Evolutionary conservation across 306 rosid genomes (phyloP).

Genomic region (Fragaria nilgerrensis): DNA sequence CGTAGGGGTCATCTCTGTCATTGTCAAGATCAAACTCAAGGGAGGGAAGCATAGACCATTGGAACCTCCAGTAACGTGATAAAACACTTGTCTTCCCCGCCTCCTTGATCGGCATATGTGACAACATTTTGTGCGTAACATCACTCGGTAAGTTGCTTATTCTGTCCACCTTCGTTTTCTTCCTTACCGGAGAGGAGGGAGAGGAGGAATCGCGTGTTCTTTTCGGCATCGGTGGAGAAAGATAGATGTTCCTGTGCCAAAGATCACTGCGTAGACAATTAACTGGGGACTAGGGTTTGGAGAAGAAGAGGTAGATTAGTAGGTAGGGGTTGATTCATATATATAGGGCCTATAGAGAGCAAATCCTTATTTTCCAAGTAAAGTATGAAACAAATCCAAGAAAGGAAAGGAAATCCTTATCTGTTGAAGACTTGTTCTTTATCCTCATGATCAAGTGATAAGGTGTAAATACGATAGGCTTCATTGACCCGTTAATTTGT

Average conservation of each 20-base stretch:
- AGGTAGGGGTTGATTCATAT: too few relatives aligned
- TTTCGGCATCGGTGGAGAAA: neutral
- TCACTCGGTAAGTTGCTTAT: constrained; percentile 46
- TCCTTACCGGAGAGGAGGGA: neutral
- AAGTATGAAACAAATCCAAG: neutral
- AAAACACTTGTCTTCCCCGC: constrained; percentile 57
- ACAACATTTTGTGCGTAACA: constrained; percentile 42
- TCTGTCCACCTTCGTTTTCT: constrained; percentile 31
- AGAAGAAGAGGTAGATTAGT: neutral
- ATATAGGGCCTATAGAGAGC: neutral
- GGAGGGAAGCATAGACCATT: constrained; percentile 46
- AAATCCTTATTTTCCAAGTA: neutral
- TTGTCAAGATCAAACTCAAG: constrained; percentile 35
- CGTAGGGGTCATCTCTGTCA: neutral
- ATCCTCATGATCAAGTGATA: too few relatives aligned
- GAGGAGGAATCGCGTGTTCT: neutral
- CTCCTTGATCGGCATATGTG: constrained; percentile 44
- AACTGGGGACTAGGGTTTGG: neutral
- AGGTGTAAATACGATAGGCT: too few relatives aligned
- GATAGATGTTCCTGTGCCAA: neutral
- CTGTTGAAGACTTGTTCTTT: too few relatives aligned
- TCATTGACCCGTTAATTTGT: too few relatives aligned
- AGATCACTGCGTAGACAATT: neutral
- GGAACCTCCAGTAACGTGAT: constrained; percentile 57
- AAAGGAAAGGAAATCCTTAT: neutral